These are phyloP conservation scores for Diplodia corticola DNA, from an alignment of 2,329 filamentous ascomycete species.

Conservation along the genomic window DNA sequence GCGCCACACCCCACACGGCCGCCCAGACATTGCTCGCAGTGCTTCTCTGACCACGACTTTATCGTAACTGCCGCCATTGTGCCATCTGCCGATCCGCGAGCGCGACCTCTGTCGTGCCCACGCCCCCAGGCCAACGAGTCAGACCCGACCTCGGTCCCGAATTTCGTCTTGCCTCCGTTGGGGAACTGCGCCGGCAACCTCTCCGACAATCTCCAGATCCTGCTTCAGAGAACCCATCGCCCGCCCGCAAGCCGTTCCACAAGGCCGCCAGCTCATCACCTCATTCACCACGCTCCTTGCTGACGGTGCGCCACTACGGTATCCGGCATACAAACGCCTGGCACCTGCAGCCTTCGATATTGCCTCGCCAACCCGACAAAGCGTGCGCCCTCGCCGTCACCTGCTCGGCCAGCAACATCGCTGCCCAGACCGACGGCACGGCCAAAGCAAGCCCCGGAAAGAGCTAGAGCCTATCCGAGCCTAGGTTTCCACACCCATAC, in stretches of 20 bases:
- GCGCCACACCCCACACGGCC: slow-evolving; percentile 11
- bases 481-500: not conserved
- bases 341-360: not conserved
- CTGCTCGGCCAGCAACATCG: not conserved
- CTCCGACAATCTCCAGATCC: not conserved
- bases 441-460: not conserved
- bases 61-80: slow-evolving; percentile 7
- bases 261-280: slow-evolving; percentile 7
- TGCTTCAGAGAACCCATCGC: not conserved
- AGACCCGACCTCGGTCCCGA: slow-evolving; percentile 2
- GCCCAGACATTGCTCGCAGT: slow-evolving; percentile 4
- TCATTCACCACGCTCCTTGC: not conserved
- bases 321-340: not conserved
- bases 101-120: not conserved
- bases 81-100: slow-evolving; percentile 6
- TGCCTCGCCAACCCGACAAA: not conserved
- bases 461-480: not conserved
- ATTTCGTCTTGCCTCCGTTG: not conserved
- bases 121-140: not conserved
- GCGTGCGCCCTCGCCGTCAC: not conserved
- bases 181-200: not conserved
- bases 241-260: slow-evolving; percentile 6
- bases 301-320: not conserved
- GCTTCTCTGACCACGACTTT: slow-evolving; percentile 21
- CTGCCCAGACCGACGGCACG: not conserved